Base-by-base conservation (phyloP, 495 filamentous ascomycete species). In the Letharia lupina region DNA sequence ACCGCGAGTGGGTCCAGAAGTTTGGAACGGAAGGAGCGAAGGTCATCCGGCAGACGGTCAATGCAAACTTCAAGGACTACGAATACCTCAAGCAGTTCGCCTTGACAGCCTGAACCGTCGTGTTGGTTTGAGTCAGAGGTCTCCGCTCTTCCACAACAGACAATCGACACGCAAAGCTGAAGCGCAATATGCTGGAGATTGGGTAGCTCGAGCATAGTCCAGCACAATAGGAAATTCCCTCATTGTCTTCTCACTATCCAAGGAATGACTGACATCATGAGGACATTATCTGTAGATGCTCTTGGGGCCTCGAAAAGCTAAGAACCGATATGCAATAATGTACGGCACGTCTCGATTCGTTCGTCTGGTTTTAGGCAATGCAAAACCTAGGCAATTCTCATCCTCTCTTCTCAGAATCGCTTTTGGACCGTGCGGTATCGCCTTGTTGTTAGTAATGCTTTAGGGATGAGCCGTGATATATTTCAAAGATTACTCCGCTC, bases 31-130 rank as follows among this genome's bases (percentile, higher is more conserved):
- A 95, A 70, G 90, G 78, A 7, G 88, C 89, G 39, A 86, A 84
- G 68, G 73, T 89, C 48, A 96, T 98, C 70, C 81, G 86, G 62
- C 77, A 87, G 69, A 87, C 86, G 18, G 91, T 96, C 57, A 81
- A 92, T 70, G 86, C 81, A 57, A 95, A 93, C 75, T 81, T 93
- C 68, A 77, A 77, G n/a, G 86, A 96, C 74, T 98, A 97, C 70
- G 85, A 95, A 76, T 95, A 95, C 74, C 76, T 98, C 77, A 96
- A 93, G 85, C 81, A 84, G 69, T 98, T 95, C 76, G 90, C 89
- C 63, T 79, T 96, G 71, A 86, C 86, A 69, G 77, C 85, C n/a
- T 65, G 10, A 20, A 20, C 6, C 15, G 3, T 37, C 15, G 16
- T 20, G 31, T 37, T 37, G 33, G 54, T 18, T 37, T 20, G 33